phyloP scores from a whole-genome alignment of 768 basidiomycete species.

The Lactarius tabidus region DNA sequence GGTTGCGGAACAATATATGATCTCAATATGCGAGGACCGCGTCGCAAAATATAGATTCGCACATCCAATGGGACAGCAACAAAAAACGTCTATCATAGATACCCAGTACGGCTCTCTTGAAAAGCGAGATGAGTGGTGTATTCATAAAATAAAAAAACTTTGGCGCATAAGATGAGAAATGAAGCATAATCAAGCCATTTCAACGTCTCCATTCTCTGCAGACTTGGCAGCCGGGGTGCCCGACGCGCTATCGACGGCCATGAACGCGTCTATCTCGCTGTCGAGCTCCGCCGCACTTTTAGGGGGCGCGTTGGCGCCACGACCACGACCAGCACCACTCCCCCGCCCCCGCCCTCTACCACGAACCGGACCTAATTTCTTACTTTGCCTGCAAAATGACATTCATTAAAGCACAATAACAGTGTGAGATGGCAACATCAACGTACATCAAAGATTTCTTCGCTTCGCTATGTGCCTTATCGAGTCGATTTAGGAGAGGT shows the following conservation, averaged over 20 bases:
- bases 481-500: conserved; percentile 62
- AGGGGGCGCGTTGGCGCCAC: conserved; percentile 30
- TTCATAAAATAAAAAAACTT: not conserved
- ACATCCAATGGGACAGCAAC: not conserved
- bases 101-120: not conserved
- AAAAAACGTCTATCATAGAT: not conserved
- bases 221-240: conserved; percentile 7
- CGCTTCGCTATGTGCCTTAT: conserved; percentile 40
- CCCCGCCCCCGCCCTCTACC: conserved; percentile 33
- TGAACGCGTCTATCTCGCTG: conserved; percentile 82
- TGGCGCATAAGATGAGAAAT: not conserved
- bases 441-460: conserved; percentile 23
- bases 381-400: conserved; percentile 10
- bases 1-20: not conserved
- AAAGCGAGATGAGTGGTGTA: not conserved
- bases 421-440: not conserved
- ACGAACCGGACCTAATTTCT: conserved; percentile 2
- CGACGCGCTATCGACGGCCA: conserved; percentile 48
- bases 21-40: not conserved
- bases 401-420: not conserved
- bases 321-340: conserved; percentile 32
- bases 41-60: not conserved
- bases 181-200: conserved; percentile 12
- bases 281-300: conserved; percentile 84
- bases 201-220: conserved; percentile 13